Conservation (phyloP, 352 stramenopile species). For the Globisporangium ultimum region DNA sequence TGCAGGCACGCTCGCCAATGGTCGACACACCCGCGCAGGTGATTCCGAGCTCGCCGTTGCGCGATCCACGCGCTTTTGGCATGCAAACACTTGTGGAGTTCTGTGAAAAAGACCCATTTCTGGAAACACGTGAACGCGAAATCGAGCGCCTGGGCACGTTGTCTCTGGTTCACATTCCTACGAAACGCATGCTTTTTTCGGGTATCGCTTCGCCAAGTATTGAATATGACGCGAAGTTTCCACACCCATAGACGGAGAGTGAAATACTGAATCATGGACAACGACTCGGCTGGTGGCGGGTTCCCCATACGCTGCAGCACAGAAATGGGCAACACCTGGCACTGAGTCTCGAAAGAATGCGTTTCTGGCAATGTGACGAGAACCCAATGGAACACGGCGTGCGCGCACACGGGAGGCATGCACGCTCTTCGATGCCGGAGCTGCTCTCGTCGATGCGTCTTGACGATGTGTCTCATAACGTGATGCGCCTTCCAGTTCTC, state of each 20-base stretch:
- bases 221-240: constrained; percentile 17
- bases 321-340: constrained; percentile 25
- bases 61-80: constrained; percentile 38
- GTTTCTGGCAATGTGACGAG: constrained; percentile 26
- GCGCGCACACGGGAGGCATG: constrained; percentile 26
- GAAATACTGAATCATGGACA: constrained; percentile 13
- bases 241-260: constrained; percentile 13
- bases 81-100: constrained; percentile 17
- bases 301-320: constrained; percentile 25
- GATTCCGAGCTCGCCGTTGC: constrained; percentile 20
- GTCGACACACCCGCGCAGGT: constrained; percentile 15
- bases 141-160: constrained; percentile 26
- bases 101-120: constrained; percentile 32
- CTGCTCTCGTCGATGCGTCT: constrained; percentile 23
- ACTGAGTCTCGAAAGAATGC: constrained; percentile 18
- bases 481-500: constrained; percentile 44
- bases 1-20: constrained; percentile 22
- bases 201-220: constrained; percentile 13
- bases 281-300: not conserved
- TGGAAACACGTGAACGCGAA: constrained; percentile 39
- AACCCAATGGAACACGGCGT: constrained; percentile 54
- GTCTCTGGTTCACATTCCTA: constrained; percentile 8
- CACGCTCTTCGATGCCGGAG: constrained; percentile 18
- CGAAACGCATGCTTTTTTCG: constrained; percentile 9
- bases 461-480: constrained; percentile 26